These are phyloP conservation scores for Parietaria judaica DNA, from an alignment of 306 rosid species.

Conservation along the genomic window DNA sequence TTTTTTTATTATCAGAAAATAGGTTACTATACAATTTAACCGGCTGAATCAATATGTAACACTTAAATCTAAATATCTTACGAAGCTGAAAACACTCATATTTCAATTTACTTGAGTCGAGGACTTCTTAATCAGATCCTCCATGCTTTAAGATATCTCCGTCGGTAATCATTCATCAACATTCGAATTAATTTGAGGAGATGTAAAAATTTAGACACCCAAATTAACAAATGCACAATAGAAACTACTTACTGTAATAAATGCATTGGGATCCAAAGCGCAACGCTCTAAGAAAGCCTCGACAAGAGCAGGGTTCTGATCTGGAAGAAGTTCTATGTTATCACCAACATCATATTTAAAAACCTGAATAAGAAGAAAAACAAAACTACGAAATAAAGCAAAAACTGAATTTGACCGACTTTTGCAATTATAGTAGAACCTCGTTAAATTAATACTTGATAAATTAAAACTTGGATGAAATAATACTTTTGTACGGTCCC, in stretches of 20 bases:
- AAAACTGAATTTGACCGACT: not conserved
- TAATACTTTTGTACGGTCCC: too few relatives aligned
- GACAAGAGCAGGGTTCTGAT: slow-evolving; percentile 59
- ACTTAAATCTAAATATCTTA: too few relatives aligned
- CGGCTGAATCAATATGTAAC: too few relatives aligned
- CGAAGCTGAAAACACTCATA: not conserved
- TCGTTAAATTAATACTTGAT: too few relatives aligned
- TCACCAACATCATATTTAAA: slow-evolving; percentile 67
- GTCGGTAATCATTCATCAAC: not conserved
- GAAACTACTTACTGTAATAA: slow-evolving; percentile 56
- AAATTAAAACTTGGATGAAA: too few relatives aligned
- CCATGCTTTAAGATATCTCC: not conserved
- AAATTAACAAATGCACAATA: slow-evolving; percentile 10
- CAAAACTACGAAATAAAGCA: not conserved
- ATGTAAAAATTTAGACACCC: too few relatives aligned
- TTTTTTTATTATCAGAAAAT: too few relatives aligned
- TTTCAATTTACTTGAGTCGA: not conserved
- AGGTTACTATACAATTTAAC: too few relatives aligned
- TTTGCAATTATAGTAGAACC: not conserved
- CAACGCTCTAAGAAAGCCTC: slow-evolving; percentile 64
- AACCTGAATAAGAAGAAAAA: slow-evolving; percentile 25
- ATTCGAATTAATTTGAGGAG: not conserved
- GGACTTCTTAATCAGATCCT: not conserved
- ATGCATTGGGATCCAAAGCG: slow-evolving; percentile 70
- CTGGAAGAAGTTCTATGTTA: slow-evolving; percentile 71